Conservation (phyloP, 306 rosid genomes). For the Malus fusca region DNA sequence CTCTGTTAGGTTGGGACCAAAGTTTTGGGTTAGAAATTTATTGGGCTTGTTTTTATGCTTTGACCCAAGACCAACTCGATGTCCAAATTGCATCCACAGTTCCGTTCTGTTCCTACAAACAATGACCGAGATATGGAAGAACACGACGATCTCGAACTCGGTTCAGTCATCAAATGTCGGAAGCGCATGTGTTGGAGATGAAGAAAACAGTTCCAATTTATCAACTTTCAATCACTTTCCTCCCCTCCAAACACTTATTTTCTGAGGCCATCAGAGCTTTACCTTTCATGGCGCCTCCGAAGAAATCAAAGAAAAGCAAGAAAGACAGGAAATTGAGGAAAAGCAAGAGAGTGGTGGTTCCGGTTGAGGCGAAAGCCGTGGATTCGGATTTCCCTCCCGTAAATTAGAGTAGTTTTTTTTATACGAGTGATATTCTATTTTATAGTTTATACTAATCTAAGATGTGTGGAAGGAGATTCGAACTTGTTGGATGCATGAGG, state of each 20-base stretch:
- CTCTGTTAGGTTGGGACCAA: too few relatives aligned
- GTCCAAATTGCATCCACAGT: too few relatives aligned
- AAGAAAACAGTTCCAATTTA: background rate
- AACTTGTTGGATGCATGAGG: too few relatives aligned
- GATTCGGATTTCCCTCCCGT: too few relatives aligned
- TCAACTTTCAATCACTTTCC: background rate
- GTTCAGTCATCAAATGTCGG: background rate
- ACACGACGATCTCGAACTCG: background rate
- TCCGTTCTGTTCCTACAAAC: background rate
- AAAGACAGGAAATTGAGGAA: conserved; percentile 62
- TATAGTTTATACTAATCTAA: too few relatives aligned
- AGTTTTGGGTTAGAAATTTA: too few relatives aligned
- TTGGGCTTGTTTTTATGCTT: too few relatives aligned
- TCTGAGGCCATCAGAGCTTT: background rate
- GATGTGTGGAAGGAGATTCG: too few relatives aligned
- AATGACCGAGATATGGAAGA: background rate
- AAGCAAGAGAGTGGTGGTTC: conserved; percentile 37
- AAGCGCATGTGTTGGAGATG: background rate
- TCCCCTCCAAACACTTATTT: background rate
- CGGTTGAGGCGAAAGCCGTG: background rate
- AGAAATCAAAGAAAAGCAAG: conserved; percentile 63
- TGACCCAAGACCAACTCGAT: too few relatives aligned
- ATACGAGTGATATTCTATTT: too few relatives aligned
- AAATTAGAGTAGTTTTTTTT: too few relatives aligned
- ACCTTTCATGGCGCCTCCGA: conserved; percentile 53